phyloP scores from a whole-genome alignment of 1,139 yeast genomes.

The Saccharomyces pastorianus region DNA sequence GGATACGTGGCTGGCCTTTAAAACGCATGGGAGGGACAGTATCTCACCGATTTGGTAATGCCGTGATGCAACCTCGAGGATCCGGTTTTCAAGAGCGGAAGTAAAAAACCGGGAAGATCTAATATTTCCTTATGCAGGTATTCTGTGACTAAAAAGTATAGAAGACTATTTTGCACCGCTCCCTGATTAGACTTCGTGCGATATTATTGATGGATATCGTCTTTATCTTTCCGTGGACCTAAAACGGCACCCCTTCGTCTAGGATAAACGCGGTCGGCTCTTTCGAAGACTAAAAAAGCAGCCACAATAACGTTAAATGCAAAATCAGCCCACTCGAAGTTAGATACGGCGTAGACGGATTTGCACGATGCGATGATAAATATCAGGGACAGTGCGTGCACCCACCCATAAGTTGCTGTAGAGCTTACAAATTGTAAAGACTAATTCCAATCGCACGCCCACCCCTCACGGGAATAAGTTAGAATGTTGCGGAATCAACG shows the following conservation, averaged over 20 bases:
- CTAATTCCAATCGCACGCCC: neutral
- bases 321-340: neutral
- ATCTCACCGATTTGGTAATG: neutral
- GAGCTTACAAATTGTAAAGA: neutral
- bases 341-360: neutral
- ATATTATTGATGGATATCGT: neutral
- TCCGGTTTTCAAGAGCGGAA: neutral
- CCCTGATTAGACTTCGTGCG: neutral
- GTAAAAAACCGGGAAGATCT: neutral
- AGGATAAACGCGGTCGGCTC: neutral
- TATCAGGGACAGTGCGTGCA: neutral
- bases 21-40: neutral
- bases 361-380: neutral
- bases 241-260: neutral
- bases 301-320: neutral
- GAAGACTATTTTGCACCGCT: neutral
- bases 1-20: neutral
- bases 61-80: neutral
- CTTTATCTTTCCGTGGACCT: neutral
- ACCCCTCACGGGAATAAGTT: neutral
- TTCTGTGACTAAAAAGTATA: neutral
- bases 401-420: neutral
- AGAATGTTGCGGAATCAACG: neutral
- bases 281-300: neutral
- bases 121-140: neutral